A percentile compares a stretch with the other conserved stretches of the same genome.
phyloP scores from a whole-genome alignment of 306 rosid species.

The Begonia fuchsioides region DNA sequence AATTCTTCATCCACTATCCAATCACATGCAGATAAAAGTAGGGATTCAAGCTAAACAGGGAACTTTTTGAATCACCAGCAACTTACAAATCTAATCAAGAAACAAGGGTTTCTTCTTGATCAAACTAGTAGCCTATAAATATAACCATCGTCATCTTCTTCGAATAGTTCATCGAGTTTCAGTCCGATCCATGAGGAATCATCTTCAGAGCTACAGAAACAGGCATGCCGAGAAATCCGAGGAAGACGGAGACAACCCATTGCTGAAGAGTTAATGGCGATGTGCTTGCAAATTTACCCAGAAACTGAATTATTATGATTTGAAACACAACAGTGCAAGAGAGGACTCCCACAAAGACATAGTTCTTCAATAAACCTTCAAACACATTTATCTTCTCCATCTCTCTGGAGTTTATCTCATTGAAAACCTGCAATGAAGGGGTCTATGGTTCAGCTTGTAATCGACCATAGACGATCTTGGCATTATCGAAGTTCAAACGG shows the following conservation, averaged over 20 bases:
- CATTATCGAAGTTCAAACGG: not conserved
- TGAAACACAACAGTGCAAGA: constrained; percentile 66
- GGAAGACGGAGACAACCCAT: constrained; percentile 46
- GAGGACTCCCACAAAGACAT: constrained; percentile 70
- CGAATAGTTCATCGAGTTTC: constrained; percentile 6
- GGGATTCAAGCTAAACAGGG: no score
- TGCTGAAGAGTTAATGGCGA: constrained; percentile 55
- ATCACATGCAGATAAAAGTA: no score
- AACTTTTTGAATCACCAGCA: no score
- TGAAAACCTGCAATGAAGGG: constrained; percentile 45
- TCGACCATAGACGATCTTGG: not conserved
- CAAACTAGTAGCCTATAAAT: no score
- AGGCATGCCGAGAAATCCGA: constrained; percentile 92
- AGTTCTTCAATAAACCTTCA: constrained; percentile 63
- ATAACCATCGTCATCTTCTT: no score
- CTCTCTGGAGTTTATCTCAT: constrained; percentile 92
- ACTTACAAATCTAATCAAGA: no score
- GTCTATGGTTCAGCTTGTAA: no score
- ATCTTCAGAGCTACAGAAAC: constrained; percentile 71
- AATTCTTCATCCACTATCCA: no score
- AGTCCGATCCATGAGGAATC: constrained; percentile 45
- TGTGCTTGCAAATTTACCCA: constrained; percentile 80
- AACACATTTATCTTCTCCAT: constrained; percentile 93
- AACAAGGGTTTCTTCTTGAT: no score
- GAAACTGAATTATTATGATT: constrained; percentile 57